Percentiles rank a stretch among this genome's conserved stretches.
Conservation (phyloP, 129 eudicot genomes). For the Silybum marianum region DNA sequence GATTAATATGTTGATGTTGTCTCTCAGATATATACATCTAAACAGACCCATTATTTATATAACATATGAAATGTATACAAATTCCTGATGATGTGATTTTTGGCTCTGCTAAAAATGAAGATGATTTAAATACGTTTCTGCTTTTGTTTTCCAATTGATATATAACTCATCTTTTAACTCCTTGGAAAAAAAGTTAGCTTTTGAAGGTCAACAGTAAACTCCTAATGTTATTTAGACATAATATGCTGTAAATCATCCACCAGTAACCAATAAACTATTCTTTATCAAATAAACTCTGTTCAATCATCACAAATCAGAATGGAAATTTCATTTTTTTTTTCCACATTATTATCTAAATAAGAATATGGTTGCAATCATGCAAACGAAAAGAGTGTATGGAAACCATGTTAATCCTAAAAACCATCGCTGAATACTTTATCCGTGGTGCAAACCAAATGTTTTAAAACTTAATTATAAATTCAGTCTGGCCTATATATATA, state of each 20-base stretch:
- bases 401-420: slow-evolving; percentile 6
- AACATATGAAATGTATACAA: neutral
- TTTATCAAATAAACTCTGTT: neutral
- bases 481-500: neutral
- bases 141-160: too few species aligned
- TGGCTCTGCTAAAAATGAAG: too few species aligned
- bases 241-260: neutral
- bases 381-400: neutral
- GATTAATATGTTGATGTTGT: too few species aligned
- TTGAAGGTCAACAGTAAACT: neutral
- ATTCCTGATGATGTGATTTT: neutral
- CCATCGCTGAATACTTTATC: neutral
- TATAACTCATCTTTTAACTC: too few species aligned
- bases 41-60: neutral
- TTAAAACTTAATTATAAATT: neutral
- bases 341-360: slow-evolving; percentile 1
- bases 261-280: neutral
- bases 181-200: neutral
- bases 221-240: neutral
- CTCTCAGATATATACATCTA: neutral
- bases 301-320: neutral
- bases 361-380: neutral
- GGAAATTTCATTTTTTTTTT: neutral
- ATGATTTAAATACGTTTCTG: too few species aligned
- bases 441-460: neutral